Evolutionary conservation across 129 eudicot species (phyloP).

Genomic region (carrot (Daucus carota)): DNA sequence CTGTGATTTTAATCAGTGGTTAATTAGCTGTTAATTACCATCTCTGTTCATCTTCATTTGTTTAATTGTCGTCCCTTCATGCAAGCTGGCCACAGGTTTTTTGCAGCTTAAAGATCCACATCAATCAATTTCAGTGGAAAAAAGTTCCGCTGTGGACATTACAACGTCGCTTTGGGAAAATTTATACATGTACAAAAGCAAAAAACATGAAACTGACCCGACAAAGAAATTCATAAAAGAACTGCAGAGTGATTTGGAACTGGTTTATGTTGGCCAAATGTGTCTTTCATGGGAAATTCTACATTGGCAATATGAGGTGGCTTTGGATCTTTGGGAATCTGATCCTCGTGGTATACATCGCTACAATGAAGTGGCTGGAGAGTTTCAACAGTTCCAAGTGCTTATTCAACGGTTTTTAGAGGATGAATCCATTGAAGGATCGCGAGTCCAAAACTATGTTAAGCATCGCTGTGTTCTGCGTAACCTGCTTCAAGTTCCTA

Average conservation of each 20-base stretch:
- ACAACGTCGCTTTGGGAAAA: constrained; percentile 53
- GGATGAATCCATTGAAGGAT: constrained; percentile 78
- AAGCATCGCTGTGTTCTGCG: constrained; percentile 63
- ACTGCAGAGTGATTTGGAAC: constrained; percentile 70
- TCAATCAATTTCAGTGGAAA: constrained; percentile 39
- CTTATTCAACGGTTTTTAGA: constrained; percentile 77
- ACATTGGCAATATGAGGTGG: constrained; percentile 87
- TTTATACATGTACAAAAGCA: constrained; percentile 35
- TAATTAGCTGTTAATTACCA: background rate
- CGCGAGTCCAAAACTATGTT: constrained; percentile 63
- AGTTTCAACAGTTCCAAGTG: constrained; percentile 94
- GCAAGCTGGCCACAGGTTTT: constrained; percentile 46
- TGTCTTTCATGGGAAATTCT: constrained; percentile 95
- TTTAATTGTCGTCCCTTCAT: background rate
- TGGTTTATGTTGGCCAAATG: constrained; percentile 89
- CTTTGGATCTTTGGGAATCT: constrained; percentile 77
- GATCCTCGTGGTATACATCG: constrained; percentile 47
- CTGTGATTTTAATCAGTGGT: background rate
- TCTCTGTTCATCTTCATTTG: background rate
- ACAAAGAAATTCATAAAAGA: constrained; percentile 56
- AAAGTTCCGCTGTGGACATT: constrained; percentile 33
- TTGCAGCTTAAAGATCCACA: constrained; percentile 78
- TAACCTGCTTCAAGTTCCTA: constrained; percentile 90
- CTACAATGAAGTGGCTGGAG: constrained; percentile 76
- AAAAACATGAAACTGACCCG: constrained; percentile 45